phyloP scores from a whole-genome alignment of 352 stramenopile genomes.

The Pythium chondricola region DNA sequence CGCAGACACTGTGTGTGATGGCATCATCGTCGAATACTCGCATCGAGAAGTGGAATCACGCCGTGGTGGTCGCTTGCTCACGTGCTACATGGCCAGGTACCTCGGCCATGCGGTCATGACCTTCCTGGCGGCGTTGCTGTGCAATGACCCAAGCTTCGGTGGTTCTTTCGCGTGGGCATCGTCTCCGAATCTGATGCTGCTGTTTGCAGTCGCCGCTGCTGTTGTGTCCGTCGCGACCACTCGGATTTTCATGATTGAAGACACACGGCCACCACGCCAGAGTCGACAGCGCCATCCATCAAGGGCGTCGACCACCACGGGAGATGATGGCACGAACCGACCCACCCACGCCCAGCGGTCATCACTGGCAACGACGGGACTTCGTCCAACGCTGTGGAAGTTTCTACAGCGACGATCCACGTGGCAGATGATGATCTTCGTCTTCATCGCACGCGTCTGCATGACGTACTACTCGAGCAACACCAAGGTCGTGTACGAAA shows the following conservation, averaged over 20 bases:
- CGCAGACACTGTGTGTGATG: constrained; percentile 36
- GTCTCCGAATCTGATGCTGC: constrained; percentile 38
- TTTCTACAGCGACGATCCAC: constrained; percentile 33
- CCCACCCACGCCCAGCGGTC: neutral
- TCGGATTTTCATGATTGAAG: constrained; percentile 33
- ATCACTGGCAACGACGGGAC: too few relatives aligned
- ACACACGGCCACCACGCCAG: constrained; percentile 1
- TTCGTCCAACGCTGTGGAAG: constrained; percentile 20
- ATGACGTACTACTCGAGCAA: constrained; percentile 56
- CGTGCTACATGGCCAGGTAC: constrained; percentile 32
- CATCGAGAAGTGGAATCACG: constrained; percentile 15
- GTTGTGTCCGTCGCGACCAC: constrained; percentile 19
- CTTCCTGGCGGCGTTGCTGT: constrained; percentile 43
- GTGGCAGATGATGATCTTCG: constrained; percentile 31
- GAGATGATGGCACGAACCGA: neutral
- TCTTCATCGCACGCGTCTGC: constrained; percentile 42
- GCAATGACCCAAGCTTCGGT: constrained; percentile 45
- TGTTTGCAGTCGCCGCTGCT: constrained; percentile 26
- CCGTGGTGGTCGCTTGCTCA: constrained; percentile 21
- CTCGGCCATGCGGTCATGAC: constrained; percentile 30
- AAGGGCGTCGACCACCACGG: constrained; percentile 5
- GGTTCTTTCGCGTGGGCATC: constrained; percentile 42
- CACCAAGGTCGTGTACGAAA: constrained; percentile 51
- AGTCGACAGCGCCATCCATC: neutral
- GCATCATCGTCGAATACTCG: constrained; percentile 38